Percentiles rank a stretch among this genome's conserved stretches.
phyloP scores from a whole-genome alignment of 2,329 filamentous ascomycete species.

The Aspergillus carbonarius region DNA sequence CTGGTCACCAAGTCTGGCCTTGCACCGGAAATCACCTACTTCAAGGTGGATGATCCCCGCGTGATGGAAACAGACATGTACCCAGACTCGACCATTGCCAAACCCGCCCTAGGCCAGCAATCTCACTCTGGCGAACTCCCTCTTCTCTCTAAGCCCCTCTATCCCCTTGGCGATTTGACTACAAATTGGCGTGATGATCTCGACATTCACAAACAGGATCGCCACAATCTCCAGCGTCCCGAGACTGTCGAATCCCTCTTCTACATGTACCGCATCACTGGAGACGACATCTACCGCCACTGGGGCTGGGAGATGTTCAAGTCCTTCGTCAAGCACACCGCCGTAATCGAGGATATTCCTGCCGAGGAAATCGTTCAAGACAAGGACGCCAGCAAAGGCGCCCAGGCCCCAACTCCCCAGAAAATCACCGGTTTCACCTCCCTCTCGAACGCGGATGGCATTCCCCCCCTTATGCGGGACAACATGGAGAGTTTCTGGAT shows the following conservation, averaged over 20 bases:
- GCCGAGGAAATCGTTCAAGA: conserved; percentile 17
- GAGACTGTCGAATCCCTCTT: conserved; percentile 96
- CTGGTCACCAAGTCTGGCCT: conserved; percentile 84
- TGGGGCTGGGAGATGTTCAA: conserved; percentile 99
- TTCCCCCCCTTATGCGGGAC: conserved; percentile 71
- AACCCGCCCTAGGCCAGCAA: conserved; percentile 34
- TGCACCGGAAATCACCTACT: conserved; percentile 93
- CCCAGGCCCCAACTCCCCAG: not conserved
- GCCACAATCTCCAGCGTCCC: conserved; percentile 89
- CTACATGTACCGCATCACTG: conserved; percentile 98
- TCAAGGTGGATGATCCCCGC: conserved; percentile 71
- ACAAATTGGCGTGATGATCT: conserved; percentile 71
- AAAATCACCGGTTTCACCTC: conserved; percentile 70
- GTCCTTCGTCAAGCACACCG: conserved; percentile 81
- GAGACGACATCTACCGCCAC: conserved; percentile 81
- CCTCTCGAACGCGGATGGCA: conserved; percentile 68
- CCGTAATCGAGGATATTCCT: conserved; percentile 62
- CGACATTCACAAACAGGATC: conserved; percentile 74
- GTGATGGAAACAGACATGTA: conserved; percentile 46
- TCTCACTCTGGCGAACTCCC: conserved; percentile 27
- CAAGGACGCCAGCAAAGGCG: conserved; percentile 6
- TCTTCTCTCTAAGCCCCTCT: conserved; percentile 36
- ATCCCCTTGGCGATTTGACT: conserved; percentile 26
- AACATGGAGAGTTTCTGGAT: conserved; percentile 99
- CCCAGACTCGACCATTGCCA: conserved; percentile 28